Evolutionary conservation across 1,284 basidiomycete genomes (phyloP).

Genomic region (Peniophora sp.): DNA sequence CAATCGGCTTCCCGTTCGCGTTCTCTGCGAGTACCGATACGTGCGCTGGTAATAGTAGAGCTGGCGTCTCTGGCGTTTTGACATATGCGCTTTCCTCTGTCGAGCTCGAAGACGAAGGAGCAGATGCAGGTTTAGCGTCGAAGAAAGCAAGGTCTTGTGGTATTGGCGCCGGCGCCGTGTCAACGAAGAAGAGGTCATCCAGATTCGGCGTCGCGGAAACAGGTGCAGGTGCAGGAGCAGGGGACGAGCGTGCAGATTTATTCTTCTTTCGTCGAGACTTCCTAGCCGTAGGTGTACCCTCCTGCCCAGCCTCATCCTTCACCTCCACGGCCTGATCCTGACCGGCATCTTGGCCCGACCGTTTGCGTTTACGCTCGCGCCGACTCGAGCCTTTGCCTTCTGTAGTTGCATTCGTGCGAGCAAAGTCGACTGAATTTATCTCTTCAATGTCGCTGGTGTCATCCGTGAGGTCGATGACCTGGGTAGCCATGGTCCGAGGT

Average conservation of each 20-base stretch:
- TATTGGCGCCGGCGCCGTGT: conserved; percentile 32
- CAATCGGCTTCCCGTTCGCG: conserved; percentile 26
- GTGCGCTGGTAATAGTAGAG: conserved; percentile 54
- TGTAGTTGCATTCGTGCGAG: not conserved
- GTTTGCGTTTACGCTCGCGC: not conserved
- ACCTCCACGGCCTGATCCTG: not conserved
- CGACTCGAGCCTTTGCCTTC: conserved; percentile 4
- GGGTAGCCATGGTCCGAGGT: conserved; percentile 1
- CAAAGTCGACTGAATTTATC: not conserved
- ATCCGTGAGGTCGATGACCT: conserved; percentile 29
- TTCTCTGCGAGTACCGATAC: conserved; percentile 42
- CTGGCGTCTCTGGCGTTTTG: conserved; percentile 7
- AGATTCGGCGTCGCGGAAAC: not conserved
- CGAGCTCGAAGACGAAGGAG: not conserved
- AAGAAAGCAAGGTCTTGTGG: conserved; percentile 9
- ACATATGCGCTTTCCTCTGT: not conserved
- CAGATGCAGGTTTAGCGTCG: not conserved
- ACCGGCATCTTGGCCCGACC: not conserved
- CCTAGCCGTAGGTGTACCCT: conserved; percentile 1
- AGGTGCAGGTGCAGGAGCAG: conserved; percentile 2
- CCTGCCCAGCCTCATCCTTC: not conserved
- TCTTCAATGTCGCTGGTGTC: not conserved
- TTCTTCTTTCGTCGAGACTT: conserved; percentile 9
- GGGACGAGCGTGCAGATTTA: conserved; percentile 3
- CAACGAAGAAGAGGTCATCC: conserved; percentile 43